Evolutionary conservation across 2,329 filamentous ascomycete species (phyloP), one percentile per base, ranked within the genome.

Genomic region (Trichoderma harzianum): DNA sequence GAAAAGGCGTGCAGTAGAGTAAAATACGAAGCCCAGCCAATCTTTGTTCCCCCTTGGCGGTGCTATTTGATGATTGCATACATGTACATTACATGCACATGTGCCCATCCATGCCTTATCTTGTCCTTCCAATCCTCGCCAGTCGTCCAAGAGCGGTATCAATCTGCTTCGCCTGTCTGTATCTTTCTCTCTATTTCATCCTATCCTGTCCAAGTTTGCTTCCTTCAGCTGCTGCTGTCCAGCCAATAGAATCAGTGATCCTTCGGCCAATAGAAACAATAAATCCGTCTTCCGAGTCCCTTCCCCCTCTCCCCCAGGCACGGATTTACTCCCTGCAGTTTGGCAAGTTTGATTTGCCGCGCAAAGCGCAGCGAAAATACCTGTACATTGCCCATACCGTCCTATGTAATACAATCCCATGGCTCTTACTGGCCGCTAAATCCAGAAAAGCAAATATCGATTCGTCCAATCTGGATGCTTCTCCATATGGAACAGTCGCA

Each of bases 291-390:
- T 21, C 58, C 21, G 30, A 8, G 14, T 16, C 14, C 34, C 14
- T 36, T 36, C 7, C 34, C 34, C 34, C 34, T 12, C 26, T 8
- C 24, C 60, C 60, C 60, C 60, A 63, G 62, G 39, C 62, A 63
- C 51, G 51, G 51, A 28, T 36, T 21, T 57, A 67, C 51, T 57
- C 64, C 64, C 53, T 65, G 30, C 57, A 60, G 57, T 21, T 34
- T 21, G 8, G 24, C 39, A 3, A 30, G 30, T 53, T 43, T 68
- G 34, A 8, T 68, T 69, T 69, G 66, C 66, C 66, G 66, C 66
- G 66, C 39, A 69, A 43, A 62, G 66, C 66, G 66, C 66, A 24
- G 55, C n/a, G 39, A 69, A 66, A 69, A 60, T n/a, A 10, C 32
- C 32, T 21, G 18, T 10, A 47, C n/a, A 12, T 51, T 51, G 43